Base-by-base conservation (phyloP, 345 rosid genomes). In the Eucalyptus sideroxylon region DNA sequence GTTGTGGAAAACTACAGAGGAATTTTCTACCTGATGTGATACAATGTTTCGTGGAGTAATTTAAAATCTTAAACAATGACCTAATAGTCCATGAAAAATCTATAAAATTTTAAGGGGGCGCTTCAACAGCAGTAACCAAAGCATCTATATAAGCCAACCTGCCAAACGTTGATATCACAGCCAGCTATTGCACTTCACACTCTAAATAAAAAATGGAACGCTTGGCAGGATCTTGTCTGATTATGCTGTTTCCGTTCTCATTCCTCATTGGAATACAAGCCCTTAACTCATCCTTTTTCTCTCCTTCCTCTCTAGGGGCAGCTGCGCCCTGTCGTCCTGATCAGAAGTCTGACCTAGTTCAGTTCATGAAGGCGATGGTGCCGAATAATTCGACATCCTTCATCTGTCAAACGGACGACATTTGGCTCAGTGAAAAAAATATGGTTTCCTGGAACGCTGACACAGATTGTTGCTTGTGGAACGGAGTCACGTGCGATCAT, bases 401-500 rank as follows among this genome's bases (percentile, higher is more conserved):
- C 56, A 1, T 16, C 40, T 86, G 87, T 50, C 56, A 86, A 27
- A 27, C 0, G 13, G 49, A 21, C 0, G 16, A 15, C 49, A 1
- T 10, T 42, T 16, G n/a, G 37, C 24, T 1, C 40, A 9, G 3
- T 49, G 31, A 11, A 27, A 34, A 21, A 86, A 86, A 86, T 11
- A 86, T 50, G 34, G 13, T 12, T 50, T 86, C 59, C 59, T 86
- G 87, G 87, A 86, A 27, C 27, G 9, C n/a, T 21, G 50, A 30
- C 31, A 44, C 51, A 23, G 86, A 42, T 23, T 83, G 50, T 83
- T 83, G 86, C 86, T 42, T 14, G 13, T 83, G 86, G 86, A 31
- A n/a, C 24, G 93, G 93, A 2, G 30, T 91, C 87, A 81, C 56
- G 19, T 91, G 91, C 90, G 67, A 91, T 80, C n/a, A 9, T 8